A percentile compares a stretch with the other conserved stretches of the same genome.
Evolutionary conservation across 208 protist species (phyloP).

Genomic region (Histomonas meleagridis): DNA sequence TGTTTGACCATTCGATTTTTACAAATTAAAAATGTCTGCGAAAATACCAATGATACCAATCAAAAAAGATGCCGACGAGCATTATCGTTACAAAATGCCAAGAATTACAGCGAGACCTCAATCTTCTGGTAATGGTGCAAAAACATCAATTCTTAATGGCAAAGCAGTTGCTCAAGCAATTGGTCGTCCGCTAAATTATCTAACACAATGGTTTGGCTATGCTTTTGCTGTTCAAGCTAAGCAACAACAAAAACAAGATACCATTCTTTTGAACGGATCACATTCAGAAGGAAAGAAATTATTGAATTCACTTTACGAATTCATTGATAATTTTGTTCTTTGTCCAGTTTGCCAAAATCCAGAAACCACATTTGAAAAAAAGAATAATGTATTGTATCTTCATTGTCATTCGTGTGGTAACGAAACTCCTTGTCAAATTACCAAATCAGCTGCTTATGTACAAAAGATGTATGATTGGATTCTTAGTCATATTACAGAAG

Average conservation of each 20-base stretch:
- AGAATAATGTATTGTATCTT: neutral
- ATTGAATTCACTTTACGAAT: neutral
- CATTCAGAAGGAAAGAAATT: neutral
- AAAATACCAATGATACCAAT: neutral
- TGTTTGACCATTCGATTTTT: no score
- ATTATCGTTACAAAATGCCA: constrained; percentile 29
- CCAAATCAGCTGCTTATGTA: neutral
- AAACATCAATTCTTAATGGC: neutral
- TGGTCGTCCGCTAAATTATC: neutral
- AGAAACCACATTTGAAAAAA: constrained; percentile 4
- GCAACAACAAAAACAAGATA: neutral
- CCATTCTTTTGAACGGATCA: neutral
- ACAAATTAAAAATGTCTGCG: neutral
- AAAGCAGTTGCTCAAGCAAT: neutral
- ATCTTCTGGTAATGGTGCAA: constrained; percentile 24
- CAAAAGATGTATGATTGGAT: neutral
- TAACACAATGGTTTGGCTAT: constrained; percentile 23
- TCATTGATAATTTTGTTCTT: constrained; percentile 33
- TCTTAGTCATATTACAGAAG: neutral
- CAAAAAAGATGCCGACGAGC: neutral
- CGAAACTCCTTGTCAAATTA: neutral
- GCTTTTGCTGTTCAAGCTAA: neutral
- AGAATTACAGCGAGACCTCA: neutral
- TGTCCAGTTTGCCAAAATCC: constrained; percentile 6
- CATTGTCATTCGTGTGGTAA: neutral